Conservation (phyloP, 2,329 filamentous ascomycete genomes). For the Emmonsiellopsis sp. region DNA sequence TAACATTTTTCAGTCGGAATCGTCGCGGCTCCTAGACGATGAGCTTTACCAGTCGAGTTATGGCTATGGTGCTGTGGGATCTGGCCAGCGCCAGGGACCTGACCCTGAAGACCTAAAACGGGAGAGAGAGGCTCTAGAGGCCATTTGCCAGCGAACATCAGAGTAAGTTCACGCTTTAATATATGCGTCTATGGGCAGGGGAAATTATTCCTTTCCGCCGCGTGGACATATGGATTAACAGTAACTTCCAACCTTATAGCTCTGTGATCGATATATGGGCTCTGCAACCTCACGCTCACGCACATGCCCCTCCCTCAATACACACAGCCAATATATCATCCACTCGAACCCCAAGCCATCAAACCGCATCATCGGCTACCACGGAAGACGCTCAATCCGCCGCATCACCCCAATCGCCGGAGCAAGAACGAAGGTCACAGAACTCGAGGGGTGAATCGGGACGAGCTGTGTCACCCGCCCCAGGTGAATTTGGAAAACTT, state of each 20-base stretch:
- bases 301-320: slow-evolving; percentile 28
- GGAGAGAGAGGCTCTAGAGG: slow-evolving; percentile 36
- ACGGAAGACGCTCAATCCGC: slow-evolving; percentile 2
- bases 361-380: slow-evolving; percentile 10
- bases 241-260: slow-evolving; percentile 14
- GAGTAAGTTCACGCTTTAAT: slow-evolving; percentile 22
- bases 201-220: neutral
- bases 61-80: slow-evolving; percentile 32
- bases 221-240: neutral
- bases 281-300: slow-evolving; percentile 32
- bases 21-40: slow-evolving; percentile 36
- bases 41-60: slow-evolving; percentile 36
- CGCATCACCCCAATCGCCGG: slow-evolving; percentile 7
- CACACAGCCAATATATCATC: slow-evolving; percentile 17
- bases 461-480: slow-evolving; percentile 6
- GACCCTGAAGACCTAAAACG: slow-evolving; percentile 34
- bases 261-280: slow-evolving; percentile 38
- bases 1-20: slow-evolving; percentile 25
- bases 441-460: slow-evolving; percentile 6
- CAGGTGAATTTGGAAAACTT: slow-evolving; percentile 11
- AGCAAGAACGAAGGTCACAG: slow-evolving; percentile 6
- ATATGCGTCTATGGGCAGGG: neutral
- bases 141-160: slow-evolving; percentile 38
- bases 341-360: slow-evolving; percentile 14
- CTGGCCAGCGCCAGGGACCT: slow-evolving; percentile 25